Base-by-base conservation (phyloP, 345 rosid species). In the Fremontodendron californicum region DNA sequence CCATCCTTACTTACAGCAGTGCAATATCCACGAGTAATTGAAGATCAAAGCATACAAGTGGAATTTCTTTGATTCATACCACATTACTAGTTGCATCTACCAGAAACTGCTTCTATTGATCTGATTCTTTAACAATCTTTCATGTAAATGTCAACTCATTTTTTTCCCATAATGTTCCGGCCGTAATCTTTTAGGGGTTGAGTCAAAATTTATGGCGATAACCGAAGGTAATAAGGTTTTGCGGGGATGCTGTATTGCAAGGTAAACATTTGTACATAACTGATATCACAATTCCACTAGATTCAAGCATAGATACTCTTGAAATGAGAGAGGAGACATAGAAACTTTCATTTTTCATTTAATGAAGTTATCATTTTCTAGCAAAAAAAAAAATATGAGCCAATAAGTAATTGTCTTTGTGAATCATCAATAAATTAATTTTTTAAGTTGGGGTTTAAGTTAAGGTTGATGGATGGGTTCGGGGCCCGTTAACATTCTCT, bases 1-100 rank as follows among this genome's bases (percentile, higher is more conserved):
- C 55, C 80, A 88, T 76, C 85, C 87, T 33, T 79, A 79, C 80
- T 79, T 90, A 79, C 94, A 86, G 78, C 90, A 81, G 46, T 92
- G 94, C 93, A 92, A 92, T 58, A 80, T 92, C 67, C 98, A 95
- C 1, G 75, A 72, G 62, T 93, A 88, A 86, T 65, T 65, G 75
- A 75, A 18, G 71, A 74, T 62, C 46, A 42, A 52, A 67, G 39
- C 31, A 54, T 40, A 63, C 58, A 43, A 78, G 19, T n/a, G 72
- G 68, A 46, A 71, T 55, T 55, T 54, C 57, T 52, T 74, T 71
- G 63, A 64, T 62, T 64, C 57, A 72, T 54, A 43, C 75, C 13
- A 67, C 76, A 35, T 43, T 58, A 29, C 64, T 55, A 13, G 42
- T 74, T 49, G 40, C 25, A 71, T 54, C 57, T 62, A 71, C 48